Conservation (phyloP, 768 basidiomycete genomes). For the Boletus bicolor region DNA sequence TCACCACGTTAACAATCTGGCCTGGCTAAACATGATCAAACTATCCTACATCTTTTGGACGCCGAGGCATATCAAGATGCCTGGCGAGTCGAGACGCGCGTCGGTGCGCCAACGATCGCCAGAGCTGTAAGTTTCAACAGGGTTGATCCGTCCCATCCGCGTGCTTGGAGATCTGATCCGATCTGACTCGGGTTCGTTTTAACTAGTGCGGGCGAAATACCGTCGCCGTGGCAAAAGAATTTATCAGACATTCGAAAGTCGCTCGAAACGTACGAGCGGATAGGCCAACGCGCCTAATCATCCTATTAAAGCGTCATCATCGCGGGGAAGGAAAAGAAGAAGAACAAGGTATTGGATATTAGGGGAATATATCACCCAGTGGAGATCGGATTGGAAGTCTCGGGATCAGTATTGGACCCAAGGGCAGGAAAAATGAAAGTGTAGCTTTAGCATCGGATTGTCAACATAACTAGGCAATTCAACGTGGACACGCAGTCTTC, state of each 20-base stretch:
- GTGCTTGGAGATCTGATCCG: neutral
- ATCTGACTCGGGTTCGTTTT: neutral
- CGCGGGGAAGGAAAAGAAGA: neutral
- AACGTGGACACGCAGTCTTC: neutral
- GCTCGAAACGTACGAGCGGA: constrained; percentile 24
- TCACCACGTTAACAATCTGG: neutral
- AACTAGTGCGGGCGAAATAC: constrained; percentile 22
- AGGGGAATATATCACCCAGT: neutral
- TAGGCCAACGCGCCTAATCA: constrained; percentile 13
- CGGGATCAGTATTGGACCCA: neutral
- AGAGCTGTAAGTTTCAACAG: constrained; percentile 20
- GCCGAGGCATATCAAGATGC: constrained; percentile 50
- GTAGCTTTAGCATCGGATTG: constrained; percentile 22
- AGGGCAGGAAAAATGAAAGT: neutral
- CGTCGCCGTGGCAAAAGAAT: constrained; percentile 29
- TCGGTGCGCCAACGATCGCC: constrained; percentile 24
- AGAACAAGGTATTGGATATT: neutral
- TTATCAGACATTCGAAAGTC: constrained; percentile 33
- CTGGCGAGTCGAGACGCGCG: constrained; percentile 35
- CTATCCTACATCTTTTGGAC: constrained; percentile 53
- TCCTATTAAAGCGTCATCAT: neutral
- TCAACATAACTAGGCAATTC: constrained; percentile 2
- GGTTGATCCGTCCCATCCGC: neutral
- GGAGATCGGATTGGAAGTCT: neutral
- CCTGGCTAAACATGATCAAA: constrained; percentile 33